Evolutionary conservation across 192 early-diverging fungal species (phyloP), one percentile per base, ranked within the genome.

Genomic region (Linnemannia exigua): DNA sequence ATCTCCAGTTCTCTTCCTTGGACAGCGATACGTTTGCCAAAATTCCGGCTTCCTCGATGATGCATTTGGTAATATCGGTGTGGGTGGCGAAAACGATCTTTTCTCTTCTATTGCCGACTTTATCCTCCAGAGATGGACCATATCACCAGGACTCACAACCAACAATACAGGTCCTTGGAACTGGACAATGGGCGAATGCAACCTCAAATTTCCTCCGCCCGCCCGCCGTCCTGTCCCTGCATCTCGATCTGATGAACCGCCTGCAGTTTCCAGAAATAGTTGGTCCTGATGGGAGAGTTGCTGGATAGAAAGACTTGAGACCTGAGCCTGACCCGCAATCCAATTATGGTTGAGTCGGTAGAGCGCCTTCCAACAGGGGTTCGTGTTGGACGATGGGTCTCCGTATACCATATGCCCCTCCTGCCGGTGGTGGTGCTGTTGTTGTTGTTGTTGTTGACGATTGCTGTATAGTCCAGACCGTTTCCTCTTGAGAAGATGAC

Each of bases 261-360:
- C 63, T 50, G 33, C 5, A n/a, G 28, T 5, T 7, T 70, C 31
- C 0, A 76, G 20, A 9, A 28, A 22, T 33, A 28, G 7, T 28
- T 75, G 82, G 20, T 85, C 84, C 25, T 44, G 74, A 16, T 54
- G 19, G 15, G 36, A 41, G 48, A 80, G 33, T 20, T 76, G 70
- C 28, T 76, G 48, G 33, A 73, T 35, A 2, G 84, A 74, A 5
- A 86, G 69, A 16, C 70, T 72, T 4, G 74, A 68, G 3, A 86
- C 78, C 14, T 52, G 61, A 0, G 84, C 84, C 41, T 86, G 84
- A 2, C 84, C 84, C 70, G 80, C 73, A 17, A 79, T 67, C 84
- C 84, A 86, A 50, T 86, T 86, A 41, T 86, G 58, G 33, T 86
- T 86, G 44, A 86, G 74, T 63, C 52, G 52, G 17, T 86, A 86